Base-by-base conservation (phyloP, 352 stramenopile species). In the Phytopythium montanum region DNA sequence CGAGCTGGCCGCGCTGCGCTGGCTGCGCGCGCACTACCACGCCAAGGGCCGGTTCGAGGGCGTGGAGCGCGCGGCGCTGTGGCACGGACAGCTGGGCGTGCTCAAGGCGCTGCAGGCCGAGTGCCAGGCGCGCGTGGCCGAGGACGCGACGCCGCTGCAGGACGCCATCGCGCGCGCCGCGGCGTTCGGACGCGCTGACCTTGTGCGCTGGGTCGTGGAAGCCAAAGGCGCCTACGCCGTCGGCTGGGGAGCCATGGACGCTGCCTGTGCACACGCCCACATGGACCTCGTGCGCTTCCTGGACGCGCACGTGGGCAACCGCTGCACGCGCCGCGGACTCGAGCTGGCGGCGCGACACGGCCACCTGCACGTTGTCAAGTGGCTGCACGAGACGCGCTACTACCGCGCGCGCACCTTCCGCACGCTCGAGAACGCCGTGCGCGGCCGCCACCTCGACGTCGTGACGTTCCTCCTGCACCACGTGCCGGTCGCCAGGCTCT, bases 221-320 rank as follows among this genome's bases (percentile, higher is more conserved):
- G 62, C 70, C 56, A 75, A 75, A 38, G 73, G 69, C 12, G 68
- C 61, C 4, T 77, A 74, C 51, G 64, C 70, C 13, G 72, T 77
- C 31, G 73, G 73, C 12, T 79, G 70, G 60, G 50, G 49, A 5
- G 54, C 60, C 16, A 59, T 82, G 73, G 73, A 78, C 55, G 68
- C 73, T 12, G 73, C 73, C 14, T 57, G 74, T n/a, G 70, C 70
- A 2, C 50, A 79, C 12, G 69, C 75, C 54, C 70, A 69, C 49
- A 76, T 82, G 66, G 38, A 68, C 19, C 54, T 82, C 26, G 73
- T 79, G 16, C 56, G 56, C 29, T 79, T 73, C 55, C 55, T 82
- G 23, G 59, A 69, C 51, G 49, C 19, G 49, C 54, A 65, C 8
- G 0, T 79, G 18, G 71, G 71, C 5, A 79, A 79, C 50, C 71